A percentile compares a stretch with the other conserved stretches of the same genome.
Evolutionary conservation across 441 rosid genomes (phyloP).

Genomic region (Croton laevigatus): DNA sequence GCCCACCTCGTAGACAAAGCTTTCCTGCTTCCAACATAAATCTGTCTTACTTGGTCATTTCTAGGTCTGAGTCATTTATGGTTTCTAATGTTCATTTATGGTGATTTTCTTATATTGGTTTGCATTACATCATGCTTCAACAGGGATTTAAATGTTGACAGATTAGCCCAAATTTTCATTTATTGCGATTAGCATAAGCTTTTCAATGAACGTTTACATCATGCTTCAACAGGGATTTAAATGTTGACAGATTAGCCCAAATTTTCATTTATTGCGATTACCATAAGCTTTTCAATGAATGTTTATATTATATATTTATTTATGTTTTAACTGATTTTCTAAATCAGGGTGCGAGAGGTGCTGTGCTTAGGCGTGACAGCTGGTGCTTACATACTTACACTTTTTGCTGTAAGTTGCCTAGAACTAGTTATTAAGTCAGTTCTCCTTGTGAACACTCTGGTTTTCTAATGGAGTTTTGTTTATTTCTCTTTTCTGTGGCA

Average conservation of each 20-base stretch:
- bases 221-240: background rate
- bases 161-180: no score
- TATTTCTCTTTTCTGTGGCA: constrained; percentile 23
- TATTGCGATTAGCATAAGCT: no score
- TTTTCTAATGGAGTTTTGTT: constrained; percentile 2
- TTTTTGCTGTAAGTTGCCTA: constrained; percentile 48
- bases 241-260: background rate
- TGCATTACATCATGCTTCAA: background rate
- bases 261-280: no score
- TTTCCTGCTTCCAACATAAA: background rate
- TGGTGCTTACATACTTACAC: constrained; percentile 62
- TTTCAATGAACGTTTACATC: background rate
- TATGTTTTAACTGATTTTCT: constrained; percentile 7
- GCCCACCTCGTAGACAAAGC: background rate
- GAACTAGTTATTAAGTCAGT: background rate
- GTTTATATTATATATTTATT: background rate
- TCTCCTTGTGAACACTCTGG: background rate
- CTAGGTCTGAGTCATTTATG: no score
- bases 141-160: background rate
- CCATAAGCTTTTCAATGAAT: background rate
- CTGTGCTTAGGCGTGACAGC: constrained; percentile 65
- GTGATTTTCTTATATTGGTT: background rate
- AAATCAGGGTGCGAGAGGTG: constrained; percentile 47
- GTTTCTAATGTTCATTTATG: no score
- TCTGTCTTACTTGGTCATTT: no score